Evolutionary conservation across 2,329 filamentous ascomycete species (phyloP).

Genomic region (Exserohilum rostratum): DNA sequence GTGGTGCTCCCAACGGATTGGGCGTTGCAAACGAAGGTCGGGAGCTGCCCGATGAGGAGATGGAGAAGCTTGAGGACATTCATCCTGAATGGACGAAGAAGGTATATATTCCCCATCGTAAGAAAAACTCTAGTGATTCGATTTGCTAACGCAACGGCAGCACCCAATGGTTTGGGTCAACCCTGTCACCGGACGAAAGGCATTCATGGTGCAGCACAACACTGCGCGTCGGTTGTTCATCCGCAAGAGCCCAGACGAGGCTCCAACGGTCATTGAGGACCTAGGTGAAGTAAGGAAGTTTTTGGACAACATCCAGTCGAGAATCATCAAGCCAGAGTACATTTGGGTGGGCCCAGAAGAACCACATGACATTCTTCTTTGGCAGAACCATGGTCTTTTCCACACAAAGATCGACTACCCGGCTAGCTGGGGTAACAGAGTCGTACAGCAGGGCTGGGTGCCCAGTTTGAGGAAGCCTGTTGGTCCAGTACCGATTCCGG

Average conservation of each 20-base stretch:
- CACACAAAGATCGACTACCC: slow-evolving; percentile 9
- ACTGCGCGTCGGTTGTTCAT: slow-evolving; percentile 1
- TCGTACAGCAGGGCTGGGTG: slow-evolving; percentile 2
- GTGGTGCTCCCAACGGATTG: slow-evolving; percentile 1
- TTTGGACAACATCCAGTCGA: slow-evolving; percentile 1
- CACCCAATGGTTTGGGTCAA: slow-evolving; percentile 5
- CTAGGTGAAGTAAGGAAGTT: slow-evolving; percentile 6
- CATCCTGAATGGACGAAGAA: slow-evolving; percentile 4
- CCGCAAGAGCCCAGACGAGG: neutral
- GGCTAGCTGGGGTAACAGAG: slow-evolving; percentile 1
- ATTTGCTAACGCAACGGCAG: neutral
- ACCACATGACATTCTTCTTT: slow-evolving; percentile 4
- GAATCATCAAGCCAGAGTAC: slow-evolving; percentile 9
- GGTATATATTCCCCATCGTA: neutral
- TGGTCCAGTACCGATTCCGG: slow-evolving; percentile 5
- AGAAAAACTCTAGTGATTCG: neutral
- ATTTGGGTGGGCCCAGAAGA: slow-evolving; percentile 4
- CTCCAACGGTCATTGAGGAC: slow-evolving; percentile 2
- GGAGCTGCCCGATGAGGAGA: slow-evolving; percentile 1
- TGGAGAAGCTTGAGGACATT: neutral
- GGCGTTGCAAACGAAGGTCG: slow-evolving; percentile 5
- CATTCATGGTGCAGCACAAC: slow-evolving; percentile 5
- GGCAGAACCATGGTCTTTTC: slow-evolving; percentile 5
- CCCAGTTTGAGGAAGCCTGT: neutral
- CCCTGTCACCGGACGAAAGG: neutral